A percentile compares a stretch with the other conserved stretches of the same genome.
phyloP scores from a whole-genome alignment of 106 monocot species.

The Acorus gramineus region DNA sequence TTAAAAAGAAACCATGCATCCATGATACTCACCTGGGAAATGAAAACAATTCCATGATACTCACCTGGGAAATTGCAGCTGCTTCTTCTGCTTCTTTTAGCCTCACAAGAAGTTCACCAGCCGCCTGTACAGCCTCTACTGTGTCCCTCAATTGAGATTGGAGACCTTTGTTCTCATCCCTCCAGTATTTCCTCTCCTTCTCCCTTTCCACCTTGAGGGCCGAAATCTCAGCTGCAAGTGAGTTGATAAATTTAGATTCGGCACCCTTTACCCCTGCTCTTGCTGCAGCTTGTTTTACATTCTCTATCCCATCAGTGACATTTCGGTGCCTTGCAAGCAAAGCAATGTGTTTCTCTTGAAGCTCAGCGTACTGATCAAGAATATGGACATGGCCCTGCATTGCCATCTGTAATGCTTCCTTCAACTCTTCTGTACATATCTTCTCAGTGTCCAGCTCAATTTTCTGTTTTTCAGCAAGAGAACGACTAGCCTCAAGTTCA shows the following conservation, averaged over 20 bases:
- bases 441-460: slow-evolving; percentile 79
- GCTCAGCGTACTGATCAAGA: slow-evolving; percentile 91
- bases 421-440: slow-evolving; percentile 77
- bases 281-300: slow-evolving; percentile 66
- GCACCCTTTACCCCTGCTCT: slow-evolving; percentile 73
- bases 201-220: slow-evolving; percentile 76
- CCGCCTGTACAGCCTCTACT: slow-evolving; percentile 92
- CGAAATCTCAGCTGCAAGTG: slow-evolving; percentile 76
- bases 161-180: slow-evolving; percentile 77
- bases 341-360: slow-evolving; percentile 83
- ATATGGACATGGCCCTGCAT: slow-evolving; percentile 81
- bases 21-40: slow-evolving; percentile 43
- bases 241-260: slow-evolving; percentile 74
- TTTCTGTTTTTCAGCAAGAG: slow-evolving; percentile 51
- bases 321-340: slow-evolving; percentile 63
- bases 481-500: slow-evolving; percentile 56
- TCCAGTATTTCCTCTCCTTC: slow-evolving; percentile 80
- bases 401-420: slow-evolving; percentile 85
- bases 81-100: slow-evolving; percentile 89
- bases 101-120: slow-evolving; percentile 79
- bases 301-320: slow-evolving; percentile 76
- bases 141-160: slow-evolving; percentile 76
- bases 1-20: too few species aligned
- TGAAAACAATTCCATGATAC: background rate
- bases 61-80: slow-evolving; percentile 56